Evolutionary conservation across 306 rosid genomes (phyloP).

Genomic region (Oemleria cerasiformis): DNA sequence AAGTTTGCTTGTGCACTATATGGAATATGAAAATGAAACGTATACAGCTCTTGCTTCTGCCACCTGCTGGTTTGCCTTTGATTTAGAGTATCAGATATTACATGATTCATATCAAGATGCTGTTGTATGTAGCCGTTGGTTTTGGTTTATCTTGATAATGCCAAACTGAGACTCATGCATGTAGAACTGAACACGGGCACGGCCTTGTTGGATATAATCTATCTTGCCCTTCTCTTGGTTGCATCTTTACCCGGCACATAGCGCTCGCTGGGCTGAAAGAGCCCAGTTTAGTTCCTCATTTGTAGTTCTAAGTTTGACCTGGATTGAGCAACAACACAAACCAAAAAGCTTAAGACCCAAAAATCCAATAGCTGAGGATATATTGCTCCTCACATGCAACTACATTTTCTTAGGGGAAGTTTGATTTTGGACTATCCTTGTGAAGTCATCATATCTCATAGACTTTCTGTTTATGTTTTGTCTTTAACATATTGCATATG

Average conservation of each 20-base stretch:
- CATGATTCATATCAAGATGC: no score
- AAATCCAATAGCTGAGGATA: background rate
- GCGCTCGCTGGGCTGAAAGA: background rate
- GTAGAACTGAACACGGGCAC: background rate
- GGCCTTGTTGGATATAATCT: background rate
- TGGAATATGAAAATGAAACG: background rate
- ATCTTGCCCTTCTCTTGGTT: background rate
- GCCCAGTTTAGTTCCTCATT: background rate
- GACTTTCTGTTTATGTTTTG: background rate
- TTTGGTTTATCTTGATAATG: no score
- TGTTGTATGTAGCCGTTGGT: no score
- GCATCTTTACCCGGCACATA: background rate
- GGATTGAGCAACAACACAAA: constrained; percentile 4
- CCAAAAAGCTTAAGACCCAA: background rate
- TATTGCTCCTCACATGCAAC: background rate
- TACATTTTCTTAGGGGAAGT: background rate
- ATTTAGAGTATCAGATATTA: background rate
- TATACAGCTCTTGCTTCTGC: background rate
- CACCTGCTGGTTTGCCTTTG: no score
- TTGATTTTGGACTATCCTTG: background rate
- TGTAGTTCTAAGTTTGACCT: background rate
- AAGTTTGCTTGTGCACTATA: background rate
- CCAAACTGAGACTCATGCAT: background rate
- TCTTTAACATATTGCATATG: background rate
- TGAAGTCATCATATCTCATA: background rate